These are phyloP conservation scores for Aspergillus nomiae DNA, from an alignment of 2,329 filamentous ascomycete species.

Conservation along the genomic window DNA sequence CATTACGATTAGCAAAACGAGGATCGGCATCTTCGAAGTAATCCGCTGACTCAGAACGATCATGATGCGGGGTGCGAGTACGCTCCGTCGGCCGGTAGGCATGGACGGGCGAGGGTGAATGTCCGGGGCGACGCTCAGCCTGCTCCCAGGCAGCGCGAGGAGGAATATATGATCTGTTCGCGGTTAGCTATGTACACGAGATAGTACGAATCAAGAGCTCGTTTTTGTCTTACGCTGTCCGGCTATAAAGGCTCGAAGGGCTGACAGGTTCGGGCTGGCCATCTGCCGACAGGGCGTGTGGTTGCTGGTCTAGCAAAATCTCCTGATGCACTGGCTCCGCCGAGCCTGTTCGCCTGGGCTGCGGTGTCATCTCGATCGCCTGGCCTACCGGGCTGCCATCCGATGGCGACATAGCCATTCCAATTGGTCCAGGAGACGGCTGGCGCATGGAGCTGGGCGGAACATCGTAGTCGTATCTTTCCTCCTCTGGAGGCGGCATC, in stretches of 20 bases:
- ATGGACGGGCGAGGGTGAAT: constrained; percentile 22
- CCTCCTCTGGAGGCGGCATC: constrained; percentile 28
- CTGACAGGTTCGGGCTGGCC: constrained; percentile 47
- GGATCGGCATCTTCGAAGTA: constrained; percentile 97
- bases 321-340: constrained; percentile 39
- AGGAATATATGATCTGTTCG: constrained; percentile 43
- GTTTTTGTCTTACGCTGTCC: constrained; percentile 65
- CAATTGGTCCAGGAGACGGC: constrained; percentile 36
- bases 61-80: constrained; percentile 24
- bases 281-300: constrained; percentile 31
- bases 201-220: constrained; percentile 3
- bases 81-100: constrained; percentile 25
- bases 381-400: constrained; percentile 56
- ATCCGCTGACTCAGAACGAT: constrained; percentile 43
- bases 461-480: constrained; percentile 28
- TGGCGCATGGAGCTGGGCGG: constrained; percentile 26
- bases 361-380: constrained; percentile 79
- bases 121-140: constrained; percentile 16
- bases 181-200: constrained; percentile 18
- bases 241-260: constrained; percentile 72
- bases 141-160: constrained; percentile 47
- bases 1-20: constrained; percentile 63
- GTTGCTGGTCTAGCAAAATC: constrained; percentile 20
- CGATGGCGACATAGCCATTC: constrained; percentile 38
- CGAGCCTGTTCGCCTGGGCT: constrained; percentile 49